Evolutionary conservation across 495 filamentous ascomycete genomes (phyloP).

Genomic region (Penicillium verhagenii): DNA sequence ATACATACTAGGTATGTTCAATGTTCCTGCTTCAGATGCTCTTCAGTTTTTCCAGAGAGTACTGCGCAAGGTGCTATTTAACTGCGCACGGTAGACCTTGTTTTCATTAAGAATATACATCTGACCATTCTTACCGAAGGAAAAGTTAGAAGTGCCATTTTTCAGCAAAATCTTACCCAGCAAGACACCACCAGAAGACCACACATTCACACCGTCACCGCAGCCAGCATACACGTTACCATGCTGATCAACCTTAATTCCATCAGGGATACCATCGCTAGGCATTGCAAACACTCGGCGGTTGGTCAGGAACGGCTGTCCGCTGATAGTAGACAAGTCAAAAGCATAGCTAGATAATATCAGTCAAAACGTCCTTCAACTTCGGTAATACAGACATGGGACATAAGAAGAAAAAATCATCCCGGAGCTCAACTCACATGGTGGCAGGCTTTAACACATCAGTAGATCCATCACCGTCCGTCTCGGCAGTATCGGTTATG

Average conservation of each 20-base stretch:
- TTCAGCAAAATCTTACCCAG: conserved; percentile 52
- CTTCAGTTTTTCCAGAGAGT: conserved; percentile 17
- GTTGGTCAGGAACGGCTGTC: conserved; percentile 45
- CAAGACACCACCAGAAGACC: conserved; percentile 53
- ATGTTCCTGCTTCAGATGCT: too few species aligned
- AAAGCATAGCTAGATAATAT: conserved; percentile 24
- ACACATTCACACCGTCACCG: conserved; percentile 62
- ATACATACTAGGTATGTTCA: too few species aligned
- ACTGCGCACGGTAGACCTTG: conserved; percentile 38
- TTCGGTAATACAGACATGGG: not conserved
- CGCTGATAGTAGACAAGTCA: conserved; percentile 19
- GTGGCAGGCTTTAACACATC: conserved; percentile 21
- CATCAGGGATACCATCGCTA: conserved; percentile 55
- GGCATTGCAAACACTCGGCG: conserved; percentile 60
- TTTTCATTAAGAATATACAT: conserved; percentile 46
- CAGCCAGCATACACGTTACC: conserved; percentile 63
- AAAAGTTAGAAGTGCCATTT: conserved; percentile 42
- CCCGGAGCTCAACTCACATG: conserved; percentile 19
- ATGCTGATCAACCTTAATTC: conserved; percentile 57
- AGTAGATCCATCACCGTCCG: conserved; percentile 21
- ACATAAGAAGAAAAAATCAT: too few species aligned
- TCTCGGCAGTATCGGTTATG: conserved; percentile 48
- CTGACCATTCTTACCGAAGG: conserved; percentile 41
- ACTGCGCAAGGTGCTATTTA: conserved; percentile 28
- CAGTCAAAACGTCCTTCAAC: not conserved